phyloP scores from a whole-genome alignment of 305 asterid genomes.

The Solanum hybrid region DNA sequence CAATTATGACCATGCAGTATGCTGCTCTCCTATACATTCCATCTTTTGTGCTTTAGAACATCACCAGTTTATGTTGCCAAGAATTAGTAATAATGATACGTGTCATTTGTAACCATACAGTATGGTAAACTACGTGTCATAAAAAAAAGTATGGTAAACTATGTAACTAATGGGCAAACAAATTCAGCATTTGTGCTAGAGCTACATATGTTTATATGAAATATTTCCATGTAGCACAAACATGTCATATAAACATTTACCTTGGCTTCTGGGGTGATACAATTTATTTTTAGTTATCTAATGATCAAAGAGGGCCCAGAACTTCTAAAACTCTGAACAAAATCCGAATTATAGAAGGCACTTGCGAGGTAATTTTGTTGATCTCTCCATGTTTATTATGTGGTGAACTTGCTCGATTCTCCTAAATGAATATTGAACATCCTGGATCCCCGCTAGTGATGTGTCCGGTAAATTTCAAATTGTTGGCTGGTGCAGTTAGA shows the following conservation, averaged over 20 bases:
- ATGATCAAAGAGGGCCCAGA: not conserved
- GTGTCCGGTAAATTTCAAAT: not conserved
- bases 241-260: not conserved
- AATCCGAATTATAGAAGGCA: not conserved
- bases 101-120: not conserved
- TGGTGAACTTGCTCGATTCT: not conserved
- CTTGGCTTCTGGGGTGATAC: not conserved
- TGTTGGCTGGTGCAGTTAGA: conserved; percentile 63
- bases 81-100: not conserved
- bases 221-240: not conserved
- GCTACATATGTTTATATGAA: not conserved
- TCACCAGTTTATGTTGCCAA: not conserved
- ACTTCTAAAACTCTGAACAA: not conserved
- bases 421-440: not conserved
- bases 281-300: not conserved
- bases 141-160: not conserved
- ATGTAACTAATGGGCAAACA: not conserved
- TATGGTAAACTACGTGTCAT: not conserved
- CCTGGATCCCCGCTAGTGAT: not conserved
- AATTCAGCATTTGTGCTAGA: not conserved
- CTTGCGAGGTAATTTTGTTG: not conserved
- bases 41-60: not conserved
- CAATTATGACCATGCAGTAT: not conserved
- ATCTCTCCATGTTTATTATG: not conserved
- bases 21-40: not conserved